Conservation (phyloP, 1,284 basidiomycete genomes). For the Cutaneotrichosporon cavernicola region DNA sequence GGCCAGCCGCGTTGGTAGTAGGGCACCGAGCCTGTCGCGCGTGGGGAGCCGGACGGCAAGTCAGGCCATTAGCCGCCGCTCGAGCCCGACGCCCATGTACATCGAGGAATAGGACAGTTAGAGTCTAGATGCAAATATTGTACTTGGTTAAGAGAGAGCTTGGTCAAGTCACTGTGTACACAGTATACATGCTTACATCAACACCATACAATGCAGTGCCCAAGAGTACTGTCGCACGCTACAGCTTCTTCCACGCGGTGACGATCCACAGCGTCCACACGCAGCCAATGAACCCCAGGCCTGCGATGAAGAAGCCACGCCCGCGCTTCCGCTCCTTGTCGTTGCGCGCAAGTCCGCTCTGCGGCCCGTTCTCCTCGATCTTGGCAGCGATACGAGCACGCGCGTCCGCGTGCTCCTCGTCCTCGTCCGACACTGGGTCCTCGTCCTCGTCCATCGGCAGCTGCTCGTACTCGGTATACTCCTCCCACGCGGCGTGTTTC, state of each 20-base stretch:
- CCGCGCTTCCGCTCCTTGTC: conserved; percentile 25
- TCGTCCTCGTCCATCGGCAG: conserved; percentile 25
- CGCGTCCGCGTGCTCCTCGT: not conserved
- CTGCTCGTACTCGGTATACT: conserved; percentile 28
- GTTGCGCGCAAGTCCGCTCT: conserved; percentile 25
- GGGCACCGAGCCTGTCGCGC: conserved; percentile 10
- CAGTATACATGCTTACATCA: not conserved
- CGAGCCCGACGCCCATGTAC: conserved; percentile 10
- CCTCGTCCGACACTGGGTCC: conserved; percentile 18
- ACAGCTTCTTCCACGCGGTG: conserved; percentile 54
- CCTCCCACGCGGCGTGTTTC: not conserved
- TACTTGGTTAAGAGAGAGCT: no score
- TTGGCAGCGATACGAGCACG: conserved; percentile 10
- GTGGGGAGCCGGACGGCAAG: conserved; percentile 8
- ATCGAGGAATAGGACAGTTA: conserved; percentile 10
- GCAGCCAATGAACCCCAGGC: conserved; percentile 57
- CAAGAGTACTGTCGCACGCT: not conserved
- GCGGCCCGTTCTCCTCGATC: conserved; percentile 14
- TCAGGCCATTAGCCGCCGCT: conserved; percentile 10
- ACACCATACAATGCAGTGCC: not conserved
- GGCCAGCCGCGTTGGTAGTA: conserved; percentile 2
- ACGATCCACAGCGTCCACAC: conserved; percentile 69
- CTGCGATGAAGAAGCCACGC: conserved; percentile 26
- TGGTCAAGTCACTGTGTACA: not conserved
- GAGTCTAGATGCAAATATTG: not conserved